phyloP scores from a whole-genome alignment of 2,329 filamentous ascomycete genomes.

The Ceratocystis papillata region DNA sequence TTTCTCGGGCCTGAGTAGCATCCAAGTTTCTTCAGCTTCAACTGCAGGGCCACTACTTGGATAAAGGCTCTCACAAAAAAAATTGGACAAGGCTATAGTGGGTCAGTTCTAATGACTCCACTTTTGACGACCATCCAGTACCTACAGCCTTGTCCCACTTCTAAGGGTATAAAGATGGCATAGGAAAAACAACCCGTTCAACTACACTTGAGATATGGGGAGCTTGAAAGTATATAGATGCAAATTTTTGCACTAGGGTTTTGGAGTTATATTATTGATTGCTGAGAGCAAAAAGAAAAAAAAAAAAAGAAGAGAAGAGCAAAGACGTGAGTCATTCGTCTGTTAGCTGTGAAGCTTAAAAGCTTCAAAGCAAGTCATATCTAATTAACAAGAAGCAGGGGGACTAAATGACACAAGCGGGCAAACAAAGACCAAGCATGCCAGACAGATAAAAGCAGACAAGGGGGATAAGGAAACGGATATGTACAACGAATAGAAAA shows the following conservation, averaged over 20 bases:
- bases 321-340: not conserved
- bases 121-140: constrained; percentile 8
- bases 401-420: not conserved
- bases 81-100: constrained; percentile 16
- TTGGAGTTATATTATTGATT: not conserved
- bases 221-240: not conserved
- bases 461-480: not conserved
- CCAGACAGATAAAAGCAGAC: not conserved
- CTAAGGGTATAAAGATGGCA: not conserved
- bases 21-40: not conserved
- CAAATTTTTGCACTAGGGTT: not conserved
- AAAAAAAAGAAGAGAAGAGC: not conserved
- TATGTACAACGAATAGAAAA: constrained; percentile 6
- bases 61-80: constrained; percentile 6
- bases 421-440: not conserved
- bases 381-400: not conserved
- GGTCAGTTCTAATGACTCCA: not conserved
- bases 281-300: not conserved
- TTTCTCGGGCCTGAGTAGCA: not conserved
- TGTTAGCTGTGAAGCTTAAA: not conserved
- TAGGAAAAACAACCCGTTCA: not conserved
- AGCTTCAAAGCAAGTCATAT: not conserved
- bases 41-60: not conserved
- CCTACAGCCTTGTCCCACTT: constrained; percentile 1
- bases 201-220: not conserved